A percentile compares a stretch with the other conserved stretches of the same genome.
phyloP scores from a whole-genome alignment of 2,329 filamentous ascomycete species.

The Dryadomyces quercus-mongolicae region DNA sequence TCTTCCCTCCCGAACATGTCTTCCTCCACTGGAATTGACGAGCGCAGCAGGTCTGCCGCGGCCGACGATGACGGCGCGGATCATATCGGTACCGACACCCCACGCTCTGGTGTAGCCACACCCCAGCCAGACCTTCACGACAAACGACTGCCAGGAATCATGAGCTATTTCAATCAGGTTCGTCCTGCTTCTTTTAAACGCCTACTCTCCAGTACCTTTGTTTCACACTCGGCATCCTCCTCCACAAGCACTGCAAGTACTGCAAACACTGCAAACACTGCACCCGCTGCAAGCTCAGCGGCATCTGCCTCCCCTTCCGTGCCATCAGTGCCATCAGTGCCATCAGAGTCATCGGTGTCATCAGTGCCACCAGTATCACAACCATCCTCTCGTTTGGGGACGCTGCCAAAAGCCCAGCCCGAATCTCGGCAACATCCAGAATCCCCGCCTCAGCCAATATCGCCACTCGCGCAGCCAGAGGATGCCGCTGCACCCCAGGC shows the following conservation, averaged over 20 bases:
- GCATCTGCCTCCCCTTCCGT: not conserved
- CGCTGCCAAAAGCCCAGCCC: not conserved
- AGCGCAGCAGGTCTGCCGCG: constrained; percentile 38
- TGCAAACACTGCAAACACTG: not conserved
- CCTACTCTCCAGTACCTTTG: constrained; percentile 27
- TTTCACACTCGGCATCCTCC: constrained; percentile 19
- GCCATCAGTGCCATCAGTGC: too few species aligned
- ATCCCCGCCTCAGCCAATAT: constrained; percentile 9
- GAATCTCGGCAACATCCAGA: not conserved
- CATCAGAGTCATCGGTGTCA: too few species aligned
- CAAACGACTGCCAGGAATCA: constrained; percentile 89
- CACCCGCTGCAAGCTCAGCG: not conserved
- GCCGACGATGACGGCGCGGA: constrained; percentile 61
- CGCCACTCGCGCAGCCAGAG: not conserved
- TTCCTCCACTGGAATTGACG: constrained; percentile 38
- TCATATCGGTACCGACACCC: constrained; percentile 73
- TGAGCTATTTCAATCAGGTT: constrained; percentile 99
- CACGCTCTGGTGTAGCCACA: constrained; percentile 82
- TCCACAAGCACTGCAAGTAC: constrained; percentile 15
- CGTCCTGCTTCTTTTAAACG: constrained; percentile 64
- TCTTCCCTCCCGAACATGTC: constrained; percentile 9
- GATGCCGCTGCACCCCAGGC: not conserved
- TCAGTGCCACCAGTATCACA: too few species aligned
- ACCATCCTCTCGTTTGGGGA: not conserved
- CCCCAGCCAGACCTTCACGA: constrained; percentile 88